Base-by-base conservation (phyloP, 495 filamentous ascomycete species). In the Penicillium cosmopolitanum region DNA sequence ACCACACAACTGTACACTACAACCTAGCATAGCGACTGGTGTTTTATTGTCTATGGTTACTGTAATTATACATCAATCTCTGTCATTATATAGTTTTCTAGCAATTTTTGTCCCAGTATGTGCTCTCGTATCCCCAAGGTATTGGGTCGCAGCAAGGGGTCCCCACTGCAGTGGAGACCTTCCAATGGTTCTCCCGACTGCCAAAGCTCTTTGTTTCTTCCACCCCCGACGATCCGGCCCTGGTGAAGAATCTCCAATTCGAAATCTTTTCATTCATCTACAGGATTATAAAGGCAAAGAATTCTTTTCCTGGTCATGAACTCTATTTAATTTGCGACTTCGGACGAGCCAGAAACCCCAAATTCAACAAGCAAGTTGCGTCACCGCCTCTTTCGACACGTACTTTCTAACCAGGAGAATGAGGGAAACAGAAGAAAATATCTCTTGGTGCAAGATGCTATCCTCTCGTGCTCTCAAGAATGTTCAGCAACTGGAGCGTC, bases 21-120 rank as follows among this genome's bases (percentile, higher is more conserved):
- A 18, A 54, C 42, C 19, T 43, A 62, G 72, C 69, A 74, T 74
- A 71, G 72, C 72, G 67, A 67, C 36, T 60, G 72, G 72, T 63
- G 67, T 72, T 72, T 61, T 44, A 35, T 12, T 55, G 43, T 48
- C 51, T 40, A 59, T 36, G 25, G 7, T 31, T 38, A 23, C 4
- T 63, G 47, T 59, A 60, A 40, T 35, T 19, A 50, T 50, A 57
- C 13, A 59, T 36, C 13, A 38, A 53, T 58, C 55, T 58, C 54
- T 31, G 8, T 31, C 23, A 50, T 31, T 21, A 5, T 10, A n/a
- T 33, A 9, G 5, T 50, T 33, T 28, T 33, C 51, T 33, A 16
- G 21, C 50, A 28, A 15, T 34, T 4, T 28, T n/a, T 10, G 16
- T 4, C 23, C 23, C 23, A 23, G 5, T 18, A 19, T 50, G 18